Conservation (phyloP, 1,284 basidiomycete species). For the Butyriboletus pseudospeciosus region DNA sequence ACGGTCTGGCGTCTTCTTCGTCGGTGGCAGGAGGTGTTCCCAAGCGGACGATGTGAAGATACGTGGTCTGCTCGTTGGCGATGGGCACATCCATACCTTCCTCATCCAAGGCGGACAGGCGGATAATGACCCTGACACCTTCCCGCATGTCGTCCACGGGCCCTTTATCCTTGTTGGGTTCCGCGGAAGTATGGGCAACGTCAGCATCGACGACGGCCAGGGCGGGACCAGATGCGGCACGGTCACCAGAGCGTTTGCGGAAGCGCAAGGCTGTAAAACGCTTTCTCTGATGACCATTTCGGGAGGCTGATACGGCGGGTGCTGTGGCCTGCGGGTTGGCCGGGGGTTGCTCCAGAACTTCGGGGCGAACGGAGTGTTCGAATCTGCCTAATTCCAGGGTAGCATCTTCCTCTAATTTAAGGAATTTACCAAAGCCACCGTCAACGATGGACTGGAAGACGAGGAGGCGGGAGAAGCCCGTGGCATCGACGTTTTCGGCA, state of each 20-base stretch:
- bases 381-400: constrained; percentile 67
- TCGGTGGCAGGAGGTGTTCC: constrained; percentile 40
- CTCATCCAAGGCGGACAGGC: constrained; percentile 71
- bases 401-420: constrained; percentile 72
- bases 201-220: constrained; percentile 70
- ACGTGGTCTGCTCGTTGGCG: constrained; percentile 80
- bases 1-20: constrained; percentile 55
- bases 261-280: constrained; percentile 66
- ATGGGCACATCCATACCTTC: constrained; percentile 59
- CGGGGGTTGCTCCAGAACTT: constrained; percentile 17
- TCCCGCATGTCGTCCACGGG: constrained; percentile 47
- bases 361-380: constrained; percentile 33
- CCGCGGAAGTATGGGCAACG: constrained; percentile 14
- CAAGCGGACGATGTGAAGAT: constrained; percentile 77
- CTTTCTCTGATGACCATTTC: constrained; percentile 32
- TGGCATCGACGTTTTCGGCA: constrained; percentile 36
- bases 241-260: constrained; percentile 47
- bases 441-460: constrained; percentile 72
- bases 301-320: constrained; percentile 8
- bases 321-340: constrained; percentile 18
- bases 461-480: constrained; percentile 49
- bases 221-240: constrained; percentile 62
- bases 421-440: constrained; percentile 73
- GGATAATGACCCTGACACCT: constrained; percentile 72
- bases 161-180: constrained; percentile 39